Percentiles rank a stretch among this genome's conserved stretches.
Conservation (phyloP, 2,329 filamentous ascomycete genomes). For the Colletotrichum eleusines region DNA sequence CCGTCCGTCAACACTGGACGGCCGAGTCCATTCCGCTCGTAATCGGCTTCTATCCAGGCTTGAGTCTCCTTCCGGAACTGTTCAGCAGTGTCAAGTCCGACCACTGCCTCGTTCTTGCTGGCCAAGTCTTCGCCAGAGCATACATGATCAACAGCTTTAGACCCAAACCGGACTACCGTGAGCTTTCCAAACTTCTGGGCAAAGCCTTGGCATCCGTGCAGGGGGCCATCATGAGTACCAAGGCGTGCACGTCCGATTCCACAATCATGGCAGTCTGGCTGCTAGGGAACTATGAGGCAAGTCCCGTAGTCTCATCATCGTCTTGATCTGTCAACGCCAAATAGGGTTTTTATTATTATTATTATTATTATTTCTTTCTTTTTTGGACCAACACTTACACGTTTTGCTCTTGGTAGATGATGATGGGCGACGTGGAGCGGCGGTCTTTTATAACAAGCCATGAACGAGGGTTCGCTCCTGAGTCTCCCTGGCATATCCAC, state of each 20-base stretch:
- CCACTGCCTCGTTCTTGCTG: conserved; percentile 55
- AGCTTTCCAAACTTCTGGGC: conserved; percentile 52
- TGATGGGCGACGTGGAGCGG: conserved; percentile 52
- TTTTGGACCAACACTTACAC: neutral
- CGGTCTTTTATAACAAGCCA: conserved; percentile 13
- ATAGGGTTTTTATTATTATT: neutral
- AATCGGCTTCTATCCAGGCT: conserved; percentile 52
- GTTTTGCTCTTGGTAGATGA: conserved; percentile 45
- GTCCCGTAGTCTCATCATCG: neutral
- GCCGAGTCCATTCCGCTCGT: conserved; percentile 55
- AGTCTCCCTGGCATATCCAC: conserved; percentile 52
- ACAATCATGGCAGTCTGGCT: conserved; percentile 57
- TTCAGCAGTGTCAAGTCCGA: conserved; percentile 46
- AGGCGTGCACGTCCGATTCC: conserved; percentile 48
- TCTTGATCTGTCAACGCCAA: neutral
- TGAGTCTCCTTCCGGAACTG: conserved; percentile 51
- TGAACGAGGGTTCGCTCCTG: neutral
- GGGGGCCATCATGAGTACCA: conserved; percentile 50
- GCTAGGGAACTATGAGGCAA: conserved; percentile 55
- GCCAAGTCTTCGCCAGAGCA: conserved; percentile 56
- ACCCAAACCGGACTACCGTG: conserved; percentile 48
- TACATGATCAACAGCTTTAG: conserved; percentile 54
- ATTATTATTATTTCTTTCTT: too few species aligned
- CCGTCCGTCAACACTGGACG: conserved; percentile 54
- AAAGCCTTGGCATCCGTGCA: conserved; percentile 54